Conservation (phyloP, 2,329 filamentous ascomycete species). For the Colletotrichum tofieldiae region DNA sequence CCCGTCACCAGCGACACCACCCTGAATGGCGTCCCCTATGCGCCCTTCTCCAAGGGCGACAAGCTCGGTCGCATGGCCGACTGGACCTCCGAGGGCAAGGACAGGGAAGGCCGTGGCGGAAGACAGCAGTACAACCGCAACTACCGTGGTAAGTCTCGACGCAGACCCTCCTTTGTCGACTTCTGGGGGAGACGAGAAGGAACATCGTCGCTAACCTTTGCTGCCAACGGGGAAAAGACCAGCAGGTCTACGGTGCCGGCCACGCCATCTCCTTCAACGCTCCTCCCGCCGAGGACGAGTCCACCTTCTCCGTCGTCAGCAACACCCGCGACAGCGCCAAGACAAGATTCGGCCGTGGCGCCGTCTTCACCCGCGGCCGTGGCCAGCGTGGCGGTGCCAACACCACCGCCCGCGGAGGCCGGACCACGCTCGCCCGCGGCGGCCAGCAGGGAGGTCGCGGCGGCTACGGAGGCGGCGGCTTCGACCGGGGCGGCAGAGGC, state of each 20-base stretch:
- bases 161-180: background rate
- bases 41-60: constrained; percentile 98
- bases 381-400: constrained; percentile 78
- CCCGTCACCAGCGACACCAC: constrained; percentile 87
- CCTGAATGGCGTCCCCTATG: constrained; percentile 95
- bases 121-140: constrained; percentile 93
- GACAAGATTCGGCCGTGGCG: constrained; percentile 89
- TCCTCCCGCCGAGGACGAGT: constrained; percentile 94
- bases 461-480: constrained; percentile 70
- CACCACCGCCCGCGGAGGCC: constrained; percentile 67
- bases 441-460: constrained; percentile 74
- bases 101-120: constrained; percentile 80
- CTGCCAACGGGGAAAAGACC: constrained; percentile 74
- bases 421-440: constrained; percentile 79
- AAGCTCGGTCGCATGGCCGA: constrained; percentile 99
- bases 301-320: constrained; percentile 97
- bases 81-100: constrained; percentile 95
- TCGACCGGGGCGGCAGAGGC: constrained; percentile 82
- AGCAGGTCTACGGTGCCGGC: constrained; percentile 96
- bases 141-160: constrained; percentile 80
- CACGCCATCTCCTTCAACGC: constrained; percentile 90
- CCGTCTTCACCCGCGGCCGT: constrained; percentile 90
- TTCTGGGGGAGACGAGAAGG: background rate
- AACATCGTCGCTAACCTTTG: constrained; percentile 31
- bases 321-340: constrained; percentile 91